phyloP scores from a whole-genome alignment of 164 flowering plant genomes.

The Umbilicus rupestris region DNA sequence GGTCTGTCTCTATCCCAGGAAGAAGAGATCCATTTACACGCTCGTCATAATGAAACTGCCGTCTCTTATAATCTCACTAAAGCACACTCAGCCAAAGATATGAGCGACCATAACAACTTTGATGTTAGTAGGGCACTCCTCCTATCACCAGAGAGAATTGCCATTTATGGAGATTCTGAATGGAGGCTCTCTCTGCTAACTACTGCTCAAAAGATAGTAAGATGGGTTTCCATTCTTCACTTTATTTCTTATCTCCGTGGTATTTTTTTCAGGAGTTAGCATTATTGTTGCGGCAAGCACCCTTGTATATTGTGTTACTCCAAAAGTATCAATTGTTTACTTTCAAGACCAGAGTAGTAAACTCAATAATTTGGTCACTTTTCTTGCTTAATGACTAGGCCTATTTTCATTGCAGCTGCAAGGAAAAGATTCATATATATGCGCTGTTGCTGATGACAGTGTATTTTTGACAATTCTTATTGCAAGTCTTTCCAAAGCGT shows the following conservation, averaged over 20 bases:
- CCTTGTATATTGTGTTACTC: not conserved
- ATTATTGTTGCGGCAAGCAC: not conserved
- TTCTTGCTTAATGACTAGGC: slow-evolving; percentile 8
- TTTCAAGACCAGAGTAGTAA: not conserved
- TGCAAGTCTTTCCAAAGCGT: slow-evolving; percentile 40
- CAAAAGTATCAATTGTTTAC: not conserved
- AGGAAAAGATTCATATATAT: slow-evolving; percentile 39
- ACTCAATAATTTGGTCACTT: not conserved
- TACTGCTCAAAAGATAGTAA: slow-evolving; percentile 55
- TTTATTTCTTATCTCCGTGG: not conserved
- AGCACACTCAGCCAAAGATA: slow-evolving; percentile 16
- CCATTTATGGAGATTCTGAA: slow-evolving; percentile 62
- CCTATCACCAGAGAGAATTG: slow-evolving; percentile 76
- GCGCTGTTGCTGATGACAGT: slow-evolving; percentile 85
- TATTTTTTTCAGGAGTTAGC: not conserved
- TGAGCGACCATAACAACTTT: slow-evolving; percentile 10
- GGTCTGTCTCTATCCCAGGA: slow-evolving; percentile 44
- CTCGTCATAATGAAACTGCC: slow-evolving; percentile 55
- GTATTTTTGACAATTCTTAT: slow-evolving; percentile 54
- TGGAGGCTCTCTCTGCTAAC: slow-evolving; percentile 58
- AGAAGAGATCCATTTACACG: slow-evolving; percentile 51
- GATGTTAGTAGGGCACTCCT: slow-evolving; percentile 25
- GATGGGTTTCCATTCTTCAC: slow-evolving; percentile 17
- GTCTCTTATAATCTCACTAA: slow-evolving; percentile 44
- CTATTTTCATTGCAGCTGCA: slow-evolving; percentile 46